Base-by-base conservation (phyloP, 768 basidiomycete genomes). In the Sarcodon aspratus region DNA sequence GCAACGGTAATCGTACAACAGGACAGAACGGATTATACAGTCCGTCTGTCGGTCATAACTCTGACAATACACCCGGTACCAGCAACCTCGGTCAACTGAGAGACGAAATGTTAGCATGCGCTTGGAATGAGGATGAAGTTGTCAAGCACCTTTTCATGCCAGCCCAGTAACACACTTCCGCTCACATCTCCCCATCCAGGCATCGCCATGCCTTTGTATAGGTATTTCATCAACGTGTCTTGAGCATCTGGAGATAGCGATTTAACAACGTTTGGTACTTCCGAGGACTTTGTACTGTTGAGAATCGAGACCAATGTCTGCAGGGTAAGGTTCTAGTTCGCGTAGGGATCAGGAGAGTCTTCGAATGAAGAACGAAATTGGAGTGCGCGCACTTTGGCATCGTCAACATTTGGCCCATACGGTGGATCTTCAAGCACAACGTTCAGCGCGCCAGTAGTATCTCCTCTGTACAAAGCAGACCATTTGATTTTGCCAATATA, bases 31-130 rank as follows among this genome's bases (percentile, higher is more conserved):
- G 21, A n/a, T 70, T 63, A 85, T 47, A 83, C 73, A 38, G 68
- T 63, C 56, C 73, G 66, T 37, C 81, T 71, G 62, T 85, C 83
- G 31, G 81, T 80, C 81, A 85, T 82, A 51, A 80, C 81, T 52
- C 93, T 74, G 54, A 96, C 92, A 63, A 97, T 98, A 63, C 90
- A 95, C 2, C 93, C 95, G 3, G 86, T 89, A 12, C 95, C 94
- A 10, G 92, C 92, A 11, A 85, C 79, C 63, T 97, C 95, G 11
- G 92, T 93, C 62, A 97, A 68, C 93, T 97, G 57, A 33, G 11
- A 45, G 27, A 33, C n/a, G 42, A 10, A 44, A 47, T 17, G 13
- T 45, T 18, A 44, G 12, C 36, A 44, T 9, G 36, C 44, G 44
- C 15, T 38, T 43, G 48, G 44, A 44, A 36, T 47, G 7, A 21